phyloP scores from a whole-genome alignment of 2,329 filamentous ascomycete species.

The Ophiostoma montium region DNA sequence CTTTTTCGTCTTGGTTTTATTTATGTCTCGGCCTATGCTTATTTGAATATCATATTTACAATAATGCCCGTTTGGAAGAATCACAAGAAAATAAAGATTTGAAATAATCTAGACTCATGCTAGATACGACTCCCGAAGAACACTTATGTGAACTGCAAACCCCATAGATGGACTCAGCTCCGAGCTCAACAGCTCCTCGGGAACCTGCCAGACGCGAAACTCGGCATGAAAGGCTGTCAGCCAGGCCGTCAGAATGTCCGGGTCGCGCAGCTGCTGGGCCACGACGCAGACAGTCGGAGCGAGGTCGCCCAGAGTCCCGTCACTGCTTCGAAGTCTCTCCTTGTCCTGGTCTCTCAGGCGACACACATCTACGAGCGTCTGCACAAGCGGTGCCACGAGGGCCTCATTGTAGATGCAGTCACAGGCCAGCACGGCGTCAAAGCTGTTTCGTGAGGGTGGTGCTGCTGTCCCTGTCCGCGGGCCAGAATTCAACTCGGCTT shows the following conservation, averaged over 20 bases:
- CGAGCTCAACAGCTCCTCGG: conserved; percentile 44
- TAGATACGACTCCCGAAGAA: conserved; percentile 27
- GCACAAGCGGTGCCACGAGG: conserved; percentile 67
- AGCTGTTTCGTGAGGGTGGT: conserved; percentile 24
- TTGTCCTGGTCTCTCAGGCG: conserved; percentile 31
- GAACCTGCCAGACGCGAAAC: conserved; percentile 68
- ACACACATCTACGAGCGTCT: conserved; percentile 65
- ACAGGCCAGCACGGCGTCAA: conserved; percentile 68
- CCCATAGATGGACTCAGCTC: conserved; percentile 51
- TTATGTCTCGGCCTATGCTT: too few relatives aligned
- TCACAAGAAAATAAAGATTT: too few relatives aligned
- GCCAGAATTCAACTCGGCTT: background rate
- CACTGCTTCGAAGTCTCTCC: conserved; percentile 2
- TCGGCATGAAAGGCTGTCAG: conserved; percentile 47
- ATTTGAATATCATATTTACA: too few relatives aligned
- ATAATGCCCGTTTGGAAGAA: too few relatives aligned
- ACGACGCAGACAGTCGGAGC: conserved; percentile 59
- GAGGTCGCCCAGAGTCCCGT: background rate
- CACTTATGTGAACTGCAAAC: conserved; percentile 69
- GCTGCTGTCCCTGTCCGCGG: background rate
- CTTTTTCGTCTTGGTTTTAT: too few relatives aligned
- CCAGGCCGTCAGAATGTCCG: conserved; percentile 77
- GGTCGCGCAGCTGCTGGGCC: conserved; percentile 76
- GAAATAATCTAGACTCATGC: too few relatives aligned
- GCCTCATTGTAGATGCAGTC: conserved; percentile 95